Base-by-base conservation (phyloP, 2,329 filamentous ascomycete genomes). In the Berkeleyomyces basicola region DNA sequence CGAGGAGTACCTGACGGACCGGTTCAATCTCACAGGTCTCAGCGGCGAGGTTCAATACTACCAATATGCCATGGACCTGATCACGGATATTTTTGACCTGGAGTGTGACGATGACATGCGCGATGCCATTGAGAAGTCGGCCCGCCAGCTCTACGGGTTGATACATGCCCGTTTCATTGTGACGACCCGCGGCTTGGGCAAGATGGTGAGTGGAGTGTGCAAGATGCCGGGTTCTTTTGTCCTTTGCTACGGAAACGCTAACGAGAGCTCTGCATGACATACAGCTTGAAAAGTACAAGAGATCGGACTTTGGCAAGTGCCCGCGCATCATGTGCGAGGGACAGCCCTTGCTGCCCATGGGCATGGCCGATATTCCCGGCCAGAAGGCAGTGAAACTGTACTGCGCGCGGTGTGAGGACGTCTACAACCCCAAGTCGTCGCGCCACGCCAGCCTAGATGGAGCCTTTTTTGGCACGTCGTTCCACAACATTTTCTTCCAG, bases 11-110 rank as follows among this genome's bases (percentile, higher is more conserved):
- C 81, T 99, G 57, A 97, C 91, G 60, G 93, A 99, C 74, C 86
- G 93, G 59, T 99, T 99, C 82, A 99, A 99, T 76, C 79, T 99
- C 66, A 99, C 93, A 0, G 93, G 93, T 44, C 82, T 99, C 59
- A 96, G 97, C 75, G 92, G 90, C 43, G 93, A 99, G 73, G 93
- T 99, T 11, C 89, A 96, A 71, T 96, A 97, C 78, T 99, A 99
- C 71, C 93, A 99, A 75, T 96, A 99, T 82, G 93, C 93, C 14
- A 82, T 99, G 55, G 93, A 99, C 72, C 83, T 99, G 14, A 90
- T 99, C 64, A 99, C 93, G 59, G 93, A 99, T 70, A 92, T 97
- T 58, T 99, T 99, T 74, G 93, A 99, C 71, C 85, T 97, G 70
- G 93, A 99, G 74, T 96, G 93, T 75, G 92, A 97, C 72, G 93